phyloP scores from a whole-genome alignment of 2,329 filamentous ascomycete genomes.

The Cytospora chrysosperma region DNA sequence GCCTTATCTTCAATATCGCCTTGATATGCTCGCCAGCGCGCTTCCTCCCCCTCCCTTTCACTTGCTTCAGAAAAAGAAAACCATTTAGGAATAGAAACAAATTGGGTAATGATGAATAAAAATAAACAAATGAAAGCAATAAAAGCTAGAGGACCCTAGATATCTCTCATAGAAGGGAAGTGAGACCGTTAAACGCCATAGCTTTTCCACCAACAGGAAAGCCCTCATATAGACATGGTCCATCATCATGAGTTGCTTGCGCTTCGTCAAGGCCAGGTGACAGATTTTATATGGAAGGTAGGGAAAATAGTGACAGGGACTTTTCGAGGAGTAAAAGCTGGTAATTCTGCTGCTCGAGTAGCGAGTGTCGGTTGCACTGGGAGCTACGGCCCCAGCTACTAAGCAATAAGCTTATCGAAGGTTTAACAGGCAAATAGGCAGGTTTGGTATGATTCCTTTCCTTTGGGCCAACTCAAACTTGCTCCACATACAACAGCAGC shows the following conservation, averaged over 20 bases:
- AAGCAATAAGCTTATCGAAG: constrained; percentile 12
- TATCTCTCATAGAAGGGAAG: constrained; percentile 17
- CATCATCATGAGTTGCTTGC: constrained; percentile 25
- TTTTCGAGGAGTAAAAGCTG: background rate
- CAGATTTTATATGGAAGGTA: constrained; percentile 12
- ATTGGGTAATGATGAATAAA: constrained; percentile 14
- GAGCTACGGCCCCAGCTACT: constrained; percentile 8
- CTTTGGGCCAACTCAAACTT: constrained; percentile 40
- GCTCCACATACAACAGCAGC: constrained; percentile 72
- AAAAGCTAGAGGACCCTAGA: constrained; percentile 11
- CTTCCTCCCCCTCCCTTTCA: too few relatives aligned
- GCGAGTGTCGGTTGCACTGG: constrained; percentile 17
- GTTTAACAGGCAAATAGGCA: constrained; percentile 5
- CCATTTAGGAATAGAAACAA: constrained; percentile 10
- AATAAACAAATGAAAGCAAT: constrained; percentile 4
- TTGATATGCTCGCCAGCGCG: background rate
- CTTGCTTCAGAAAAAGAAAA: constrained; percentile 11
- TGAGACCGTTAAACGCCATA: constrained; percentile 17
- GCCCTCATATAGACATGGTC: constrained; percentile 25
- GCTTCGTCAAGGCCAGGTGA: constrained; percentile 19
- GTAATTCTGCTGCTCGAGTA: constrained; percentile 1
- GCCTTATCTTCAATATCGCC: background rate
- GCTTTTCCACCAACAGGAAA: constrained; percentile 19
- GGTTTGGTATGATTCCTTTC: background rate
- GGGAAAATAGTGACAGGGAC: background rate